Percentiles rank a stretch among this genome's conserved stretches.
Conservation (phyloP, 176 grass and related monocot species). For the Rhynchospora pubera region DNA sequence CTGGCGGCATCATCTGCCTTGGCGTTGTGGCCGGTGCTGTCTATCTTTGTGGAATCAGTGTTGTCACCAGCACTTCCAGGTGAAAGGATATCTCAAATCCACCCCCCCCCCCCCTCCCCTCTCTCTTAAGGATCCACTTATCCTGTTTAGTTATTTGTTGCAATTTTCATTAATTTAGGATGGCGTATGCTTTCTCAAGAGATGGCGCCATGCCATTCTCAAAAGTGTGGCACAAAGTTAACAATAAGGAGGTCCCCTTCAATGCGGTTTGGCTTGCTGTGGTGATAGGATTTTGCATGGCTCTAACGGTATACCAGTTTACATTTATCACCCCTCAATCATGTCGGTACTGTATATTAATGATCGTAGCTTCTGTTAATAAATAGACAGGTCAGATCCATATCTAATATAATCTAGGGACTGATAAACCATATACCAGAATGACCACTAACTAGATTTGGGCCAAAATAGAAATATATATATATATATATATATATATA, state of each 20-base stretch:
- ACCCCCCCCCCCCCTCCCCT: background rate
- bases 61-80: slow-evolving; percentile 85
- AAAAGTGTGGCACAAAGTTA: slow-evolving; percentile 78
- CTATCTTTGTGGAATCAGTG: slow-evolving; percentile 83
- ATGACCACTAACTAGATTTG: too few relatives aligned
- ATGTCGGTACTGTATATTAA: too few relatives aligned
- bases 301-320: slow-evolving; percentile 45
- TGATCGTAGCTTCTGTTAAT: too few relatives aligned
- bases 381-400: too few relatives aligned
- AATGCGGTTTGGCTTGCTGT: slow-evolving; percentile 93
- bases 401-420: too few relatives aligned
- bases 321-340: too few relatives aligned
- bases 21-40: slow-evolving; percentile 54
- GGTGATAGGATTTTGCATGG: slow-evolving; percentile 65
- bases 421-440: too few relatives aligned
- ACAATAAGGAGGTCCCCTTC: slow-evolving; percentile 67
- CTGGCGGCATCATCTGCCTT: slow-evolving; percentile 75
- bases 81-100: background rate
- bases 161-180: slow-evolving; percentile 31
- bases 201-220: slow-evolving; percentile 97
- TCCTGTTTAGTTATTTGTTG: background rate
- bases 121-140: background rate
- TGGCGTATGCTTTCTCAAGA: slow-evolving; percentile 89
- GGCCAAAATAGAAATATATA: too few relatives aligned
- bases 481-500: too few relatives aligned